phyloP scores from a whole-genome alignment of 2,329 filamentous ascomycete species.

The Allantophomopsis cytisporea region DNA sequence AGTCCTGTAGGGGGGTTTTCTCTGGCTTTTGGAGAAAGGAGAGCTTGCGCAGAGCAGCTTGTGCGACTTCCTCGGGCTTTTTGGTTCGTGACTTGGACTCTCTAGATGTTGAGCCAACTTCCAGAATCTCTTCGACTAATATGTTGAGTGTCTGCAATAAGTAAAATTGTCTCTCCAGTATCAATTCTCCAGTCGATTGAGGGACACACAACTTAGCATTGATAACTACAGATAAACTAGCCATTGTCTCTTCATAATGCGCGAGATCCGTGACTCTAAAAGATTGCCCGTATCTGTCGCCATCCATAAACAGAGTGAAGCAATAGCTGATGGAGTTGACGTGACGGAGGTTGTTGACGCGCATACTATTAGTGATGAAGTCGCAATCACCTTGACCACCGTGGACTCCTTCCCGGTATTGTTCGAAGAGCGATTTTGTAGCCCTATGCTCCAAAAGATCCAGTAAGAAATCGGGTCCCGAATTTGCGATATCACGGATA shows the following conservation, averaged over 20 bases:
- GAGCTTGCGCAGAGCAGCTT: slow-evolving; percentile 20
- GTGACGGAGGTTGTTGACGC: slow-evolving; percentile 18
- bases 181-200: slow-evolving; percentile 5
- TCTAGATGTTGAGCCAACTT: slow-evolving; percentile 20
- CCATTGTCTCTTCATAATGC: slow-evolving; percentile 11
- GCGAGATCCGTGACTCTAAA: slow-evolving; percentile 12
- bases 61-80: slow-evolving; percentile 15
- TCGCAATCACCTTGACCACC: slow-evolving; percentile 20
- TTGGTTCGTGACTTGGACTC: slow-evolving; percentile 13
- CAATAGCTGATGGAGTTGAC: slow-evolving; percentile 15
- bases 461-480: slow-evolving; percentile 22
- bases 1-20: slow-evolving; percentile 18
- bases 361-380: slow-evolving; percentile 22
- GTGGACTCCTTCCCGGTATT: slow-evolving; percentile 20
- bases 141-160: slow-evolving; percentile 25
- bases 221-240: slow-evolving; percentile 10
- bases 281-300: slow-evolving; percentile 22
- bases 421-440: slow-evolving; percentile 18
- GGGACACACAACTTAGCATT: slow-evolving; percentile 1
- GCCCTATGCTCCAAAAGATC: slow-evolving; percentile 24
- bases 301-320: slow-evolving; percentile 23
- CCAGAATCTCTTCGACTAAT: slow-evolving; percentile 28
- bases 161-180: slow-evolving; percentile 24
- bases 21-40: slow-evolving; percentile 10
- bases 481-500: slow-evolving; percentile 23